Evolutionary conservation across 192 early-diverging fungal species (phyloP), one percentile per base, ranked within the genome.

Genomic region (Linnemannia hyalina): DNA sequence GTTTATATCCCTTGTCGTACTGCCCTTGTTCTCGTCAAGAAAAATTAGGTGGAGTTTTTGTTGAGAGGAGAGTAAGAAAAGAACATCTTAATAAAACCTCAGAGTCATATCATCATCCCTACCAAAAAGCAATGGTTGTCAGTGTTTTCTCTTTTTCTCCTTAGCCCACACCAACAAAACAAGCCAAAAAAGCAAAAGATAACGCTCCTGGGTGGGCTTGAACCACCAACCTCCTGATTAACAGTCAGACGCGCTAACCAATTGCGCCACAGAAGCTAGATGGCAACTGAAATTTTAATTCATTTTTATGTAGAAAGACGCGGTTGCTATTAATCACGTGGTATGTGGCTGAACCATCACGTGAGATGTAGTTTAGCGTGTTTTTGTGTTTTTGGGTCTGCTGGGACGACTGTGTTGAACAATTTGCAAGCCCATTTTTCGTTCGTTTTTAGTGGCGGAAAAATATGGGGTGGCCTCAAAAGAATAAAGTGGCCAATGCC

Each of bases 181-280:
- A 52, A 18, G 38, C 38, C 38, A 40, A 5, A 20, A 63, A 35
- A 81, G 26, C 16, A 84, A 52, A 88, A 75, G 29, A 4, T 23
- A 26, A 68, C 90, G 90, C 90, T 91, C 90, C 90, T 79, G 89
- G 90, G 90, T 89, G 89, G 90, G 90, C 90, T 91, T 74, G 90
- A 91, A 91, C 90, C 89, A 89, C 90, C 90, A 91, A 91, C 90
- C 90, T 91, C 90, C 87, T 88, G 90, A 89, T 91, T 91, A 91
- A 91, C 90, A 91, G 90, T 89, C 90, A 88, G 87, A 91, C 90
- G 90, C 90, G 90, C 90, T 76, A 76, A 76, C 57, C 75, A 65
- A 76, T 65, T 76, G 57, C 75, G 75, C 75, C 74, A 76, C 74
- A 63, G 74, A 76, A 76, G 74, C 75, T 57, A 6, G 9, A 46